Conservation (phyloP, 345 rosid species). For the Psidium guajava region DNA sequence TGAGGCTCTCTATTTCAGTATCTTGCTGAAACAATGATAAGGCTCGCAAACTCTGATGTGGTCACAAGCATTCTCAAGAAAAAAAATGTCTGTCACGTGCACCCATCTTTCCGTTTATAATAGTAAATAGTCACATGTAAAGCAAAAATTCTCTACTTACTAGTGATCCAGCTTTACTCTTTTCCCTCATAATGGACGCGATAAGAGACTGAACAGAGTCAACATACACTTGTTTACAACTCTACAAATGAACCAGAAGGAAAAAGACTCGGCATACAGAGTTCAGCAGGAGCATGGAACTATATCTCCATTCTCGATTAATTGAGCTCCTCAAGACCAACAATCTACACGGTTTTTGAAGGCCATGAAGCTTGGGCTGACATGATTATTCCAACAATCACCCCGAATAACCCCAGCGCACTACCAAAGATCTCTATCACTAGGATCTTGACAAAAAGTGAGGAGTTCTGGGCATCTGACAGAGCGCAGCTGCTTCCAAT, state of each 20-base stretch:
- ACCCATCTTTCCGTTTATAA: neutral
- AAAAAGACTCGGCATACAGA: neutral
- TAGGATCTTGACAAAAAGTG: conserved; percentile 93
- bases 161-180: neutral
- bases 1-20: neutral
- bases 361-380: conserved; percentile 99
- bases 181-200: neutral
- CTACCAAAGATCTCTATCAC: conserved; percentile 99
- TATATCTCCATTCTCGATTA: neutral
- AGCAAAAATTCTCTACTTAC: neutral
- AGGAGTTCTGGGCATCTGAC: conserved; percentile 97
- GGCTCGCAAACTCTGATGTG: neutral
- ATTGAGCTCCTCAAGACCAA: neutral
- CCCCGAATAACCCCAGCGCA: conserved; percentile 96
- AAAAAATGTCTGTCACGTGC: neutral
- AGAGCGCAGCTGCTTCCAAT: conserved; percentile 98
- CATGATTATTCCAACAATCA: conserved; percentile 98
- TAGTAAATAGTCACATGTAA: neutral
- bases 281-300: neutral
- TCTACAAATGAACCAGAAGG: conserved; percentile 1
- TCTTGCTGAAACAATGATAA: neutral
- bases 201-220: neutral
- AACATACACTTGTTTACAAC: neutral
- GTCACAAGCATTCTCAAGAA: neutral
- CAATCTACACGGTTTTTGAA: conserved; percentile 27